Conservation (phyloP, 805 yeast species). For the Phaffomyces antillensis region DNA sequence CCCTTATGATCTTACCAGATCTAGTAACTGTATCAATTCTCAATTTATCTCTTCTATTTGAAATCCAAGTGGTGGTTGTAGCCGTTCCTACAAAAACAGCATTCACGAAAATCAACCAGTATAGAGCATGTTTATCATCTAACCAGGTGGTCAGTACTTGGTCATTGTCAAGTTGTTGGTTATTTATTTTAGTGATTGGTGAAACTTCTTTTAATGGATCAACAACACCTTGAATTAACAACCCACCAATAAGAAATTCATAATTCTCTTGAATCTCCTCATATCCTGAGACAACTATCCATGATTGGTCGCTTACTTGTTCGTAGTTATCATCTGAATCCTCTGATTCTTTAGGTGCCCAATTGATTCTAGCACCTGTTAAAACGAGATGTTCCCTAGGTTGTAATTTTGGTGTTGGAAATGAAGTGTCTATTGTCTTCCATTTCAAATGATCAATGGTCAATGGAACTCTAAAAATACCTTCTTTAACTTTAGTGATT, state of each 20-base stretch:
- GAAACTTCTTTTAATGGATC: not conserved
- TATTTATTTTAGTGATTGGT: slow-evolving; percentile 1
- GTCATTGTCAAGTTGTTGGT: slow-evolving; percentile 3
- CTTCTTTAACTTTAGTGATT: slow-evolving; percentile 24
- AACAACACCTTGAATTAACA: slow-evolving; percentile 12
- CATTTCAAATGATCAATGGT: slow-evolving; percentile 15
- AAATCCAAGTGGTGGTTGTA: slow-evolving; percentile 6
- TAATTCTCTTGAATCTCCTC: slow-evolving; percentile 6
- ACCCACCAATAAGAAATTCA: slow-evolving; percentile 22
- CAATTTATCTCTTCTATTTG: slow-evolving; percentile 11
- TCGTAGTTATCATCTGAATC: not conserved
- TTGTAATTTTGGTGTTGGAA: slow-evolving; percentile 16
- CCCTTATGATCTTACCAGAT: slow-evolving; percentile 14
- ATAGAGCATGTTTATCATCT: slow-evolving; percentile 14
- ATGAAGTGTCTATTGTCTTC: slow-evolving; percentile 12
- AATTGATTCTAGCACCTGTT: slow-evolving; percentile 13
- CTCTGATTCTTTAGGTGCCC: slow-evolving; percentile 9
- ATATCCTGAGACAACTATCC: slow-evolving; percentile 22
- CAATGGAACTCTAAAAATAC: slow-evolving; percentile 27
- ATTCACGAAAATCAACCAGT: slow-evolving; percentile 27
- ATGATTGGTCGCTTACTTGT: slow-evolving; percentile 13
- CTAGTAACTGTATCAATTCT: slow-evolving; percentile 19
- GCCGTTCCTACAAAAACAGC: slow-evolving; percentile 23
- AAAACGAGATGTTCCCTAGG: slow-evolving; percentile 21
- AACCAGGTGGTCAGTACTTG: slow-evolving; percentile 20